These are phyloP conservation scores for Chiua virens DNA, from an alignment of 768 basidiomycete genomes.

Conservation along the genomic window DNA sequence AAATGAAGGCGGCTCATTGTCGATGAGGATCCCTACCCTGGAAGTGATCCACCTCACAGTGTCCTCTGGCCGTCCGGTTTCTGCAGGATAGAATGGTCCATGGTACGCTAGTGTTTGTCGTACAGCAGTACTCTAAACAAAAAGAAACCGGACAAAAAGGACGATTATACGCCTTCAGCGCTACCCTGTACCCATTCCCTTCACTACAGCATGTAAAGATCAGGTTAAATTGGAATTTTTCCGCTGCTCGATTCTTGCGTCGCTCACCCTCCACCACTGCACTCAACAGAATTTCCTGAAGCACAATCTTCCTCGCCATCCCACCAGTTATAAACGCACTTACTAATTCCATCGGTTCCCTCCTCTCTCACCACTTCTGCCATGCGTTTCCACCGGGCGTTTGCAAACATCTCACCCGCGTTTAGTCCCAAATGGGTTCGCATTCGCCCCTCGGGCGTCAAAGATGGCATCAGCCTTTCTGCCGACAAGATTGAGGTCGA, in stretches of 20 bases:
- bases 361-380: slow-evolving; percentile 14
- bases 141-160: not conserved
- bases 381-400: slow-evolving; percentile 25
- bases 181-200: not conserved
- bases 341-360: slow-evolving; percentile 19
- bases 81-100: too few relatives aligned
- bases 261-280: slow-evolving; percentile 4
- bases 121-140: not conserved
- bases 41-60: too few relatives aligned
- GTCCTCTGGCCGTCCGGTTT: too few relatives aligned
- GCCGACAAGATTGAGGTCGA: slow-evolving; percentile 26
- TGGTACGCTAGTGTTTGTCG: too few relatives aligned
- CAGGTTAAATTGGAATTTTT: slow-evolving; percentile 19
- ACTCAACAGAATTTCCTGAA: slow-evolving; percentile 26
- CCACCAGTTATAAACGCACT: slow-evolving; percentile 30
- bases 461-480: slow-evolving; percentile 13
- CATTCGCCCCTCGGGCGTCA: slow-evolving; percentile 18
- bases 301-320: slow-evolving; percentile 25
- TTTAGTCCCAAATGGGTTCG: slow-evolving; percentile 25
- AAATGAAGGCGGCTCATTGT: too few relatives aligned
- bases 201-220: slow-evolving; percentile 25
- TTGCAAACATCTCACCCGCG: slow-evolving; percentile 21
- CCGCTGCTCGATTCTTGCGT: slow-evolving; percentile 1
- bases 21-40: too few relatives aligned
- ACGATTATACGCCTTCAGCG: not conserved